Percentiles rank a stretch among this genome's conserved stretches.
Evolutionary conservation across 176 grass and related monocot species (phyloP).

Genomic region (Raddia distichophylla): DNA sequence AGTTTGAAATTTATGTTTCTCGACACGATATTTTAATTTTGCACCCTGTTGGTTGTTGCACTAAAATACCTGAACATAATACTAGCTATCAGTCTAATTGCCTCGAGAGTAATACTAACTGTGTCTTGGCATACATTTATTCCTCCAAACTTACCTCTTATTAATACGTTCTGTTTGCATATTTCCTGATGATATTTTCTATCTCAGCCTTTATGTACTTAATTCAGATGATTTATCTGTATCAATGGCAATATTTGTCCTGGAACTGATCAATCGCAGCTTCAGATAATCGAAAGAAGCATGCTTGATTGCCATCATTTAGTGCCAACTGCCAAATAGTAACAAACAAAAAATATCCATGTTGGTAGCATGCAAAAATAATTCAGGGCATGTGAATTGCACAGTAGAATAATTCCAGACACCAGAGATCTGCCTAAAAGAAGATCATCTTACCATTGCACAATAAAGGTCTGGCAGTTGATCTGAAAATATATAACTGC

Average conservation of each 20-base stretch:
- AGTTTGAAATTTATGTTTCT: neutral
- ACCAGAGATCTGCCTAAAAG: neutral
- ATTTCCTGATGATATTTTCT: neutral
- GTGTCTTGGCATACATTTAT: neutral
- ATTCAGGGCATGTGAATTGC: neutral
- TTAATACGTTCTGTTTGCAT: neutral
- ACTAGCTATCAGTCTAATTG: neutral
- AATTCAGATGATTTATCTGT: slow-evolving; percentile 18
- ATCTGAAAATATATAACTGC: neutral
- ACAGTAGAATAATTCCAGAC: slow-evolving; percentile 9
- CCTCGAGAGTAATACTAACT: neutral
- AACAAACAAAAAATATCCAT: neutral
- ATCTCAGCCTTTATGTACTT: neutral
- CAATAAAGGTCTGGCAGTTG: neutral
- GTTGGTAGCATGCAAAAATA: slow-evolving; percentile 2
- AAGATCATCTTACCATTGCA: neutral
- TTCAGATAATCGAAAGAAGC: neutral
- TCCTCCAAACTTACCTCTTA: neutral
- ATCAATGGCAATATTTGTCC: neutral
- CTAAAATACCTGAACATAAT: slow-evolving; percentile 17
- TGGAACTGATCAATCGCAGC: neutral
- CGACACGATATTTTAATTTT: neutral
- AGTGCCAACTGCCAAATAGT: neutral
- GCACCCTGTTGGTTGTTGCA: neutral
- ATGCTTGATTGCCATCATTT: neutral